These are phyloP conservation scores for Flaveria sonorensis DNA, from an alignment of 129 eudicot genomes.

Conservation along the genomic window DNA sequence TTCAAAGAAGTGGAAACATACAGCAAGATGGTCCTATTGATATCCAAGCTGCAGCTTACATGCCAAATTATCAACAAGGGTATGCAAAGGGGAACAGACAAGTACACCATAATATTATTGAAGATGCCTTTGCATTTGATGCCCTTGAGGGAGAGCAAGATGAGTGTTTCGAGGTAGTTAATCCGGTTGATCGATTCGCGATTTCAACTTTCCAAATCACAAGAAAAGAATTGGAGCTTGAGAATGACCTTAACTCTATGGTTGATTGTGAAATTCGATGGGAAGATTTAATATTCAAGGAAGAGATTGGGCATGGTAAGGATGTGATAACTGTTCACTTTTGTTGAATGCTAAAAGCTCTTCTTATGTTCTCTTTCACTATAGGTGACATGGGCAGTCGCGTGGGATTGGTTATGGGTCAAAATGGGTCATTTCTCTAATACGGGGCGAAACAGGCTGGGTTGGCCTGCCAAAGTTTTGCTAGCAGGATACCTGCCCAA, in stretches of 20 bases:
- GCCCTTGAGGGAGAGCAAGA: conserved; percentile 28
- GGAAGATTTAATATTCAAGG: conserved; percentile 75
- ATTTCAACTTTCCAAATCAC: conserved; percentile 28
- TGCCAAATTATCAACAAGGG: conserved; percentile 15
- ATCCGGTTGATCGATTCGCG: conserved; percentile 24
- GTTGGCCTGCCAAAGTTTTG: neutral
- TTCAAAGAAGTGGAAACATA: conserved; percentile 38
- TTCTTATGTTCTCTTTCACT: neutral
- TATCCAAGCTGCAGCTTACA: conserved; percentile 27
- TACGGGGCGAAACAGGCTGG: neutral
- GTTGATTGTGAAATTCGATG: conserved; percentile 60
- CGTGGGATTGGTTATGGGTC: neutral
- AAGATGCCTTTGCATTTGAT: conserved; percentile 35
- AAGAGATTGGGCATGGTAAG: conserved; percentile 86
- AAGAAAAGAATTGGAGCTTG: conserved; percentile 41
- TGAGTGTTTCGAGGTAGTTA: conserved; percentile 36
- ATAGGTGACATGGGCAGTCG: neutral
- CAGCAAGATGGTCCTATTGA: conserved; percentile 34
- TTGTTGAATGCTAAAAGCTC: neutral
- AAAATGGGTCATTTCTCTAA: neutral
- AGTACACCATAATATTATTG: conserved; percentile 28
- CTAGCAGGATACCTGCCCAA: no score
- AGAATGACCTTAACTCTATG: conserved; percentile 40
- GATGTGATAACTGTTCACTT: neutral
- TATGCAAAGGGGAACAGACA: conserved; percentile 22